Evolutionary conservation across 352 stramenopile species (phyloP), one percentile per base, ranked within the genome.

Genomic region (Phytophthora pistaciae): DNA sequence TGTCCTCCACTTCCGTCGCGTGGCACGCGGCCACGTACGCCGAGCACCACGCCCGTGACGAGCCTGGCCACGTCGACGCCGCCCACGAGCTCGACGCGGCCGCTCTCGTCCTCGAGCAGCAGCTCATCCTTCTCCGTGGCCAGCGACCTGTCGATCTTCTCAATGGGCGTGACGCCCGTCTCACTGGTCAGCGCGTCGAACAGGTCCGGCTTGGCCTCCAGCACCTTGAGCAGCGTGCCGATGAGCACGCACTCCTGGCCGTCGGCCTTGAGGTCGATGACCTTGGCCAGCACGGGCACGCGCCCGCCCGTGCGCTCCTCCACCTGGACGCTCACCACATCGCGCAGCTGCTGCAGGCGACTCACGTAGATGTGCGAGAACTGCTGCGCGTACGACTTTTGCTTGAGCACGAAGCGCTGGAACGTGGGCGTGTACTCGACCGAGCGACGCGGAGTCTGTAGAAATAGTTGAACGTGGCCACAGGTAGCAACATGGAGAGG

Each of bases 281-380:
- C 85, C 75, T 92, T 92, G 65, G 83, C 56, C 56, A 95, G 48
- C 27, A 94, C 76, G 9, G 74, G 55, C 21, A 79, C 75, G 5
- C 23, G 46, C 3, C 40, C 70, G 18, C 25, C 40, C 3, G 59
- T 70, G 6, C 50, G 48, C 9, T 83, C 64, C 27, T 88, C 75
- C 18, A 93, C 78, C 36, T 81, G 77, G 2, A 70, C 69, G 29
- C 74, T 65, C 33, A 97, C 78, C 3, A 80, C 64, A 27, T 89
- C 79, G 27, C 91, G 90, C 52, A 98, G 83, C 64, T 79, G 70
- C 59, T 81, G 72, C 66, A 97, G 67, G 3, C 92, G 88, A 66
- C 80, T 94, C 64, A 95, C 83, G 77, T 98, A 98, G 40, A 98
- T 91, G 77, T 97, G 91, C 64, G 87, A 96, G 78, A 94, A 98